Percentiles rank a stretch among this genome's conserved stretches.
These are phyloP conservation scores for Candida silvicultrix DNA, from an alignment of 805 yeast genomes.

Conservation along the genomic window DNA sequence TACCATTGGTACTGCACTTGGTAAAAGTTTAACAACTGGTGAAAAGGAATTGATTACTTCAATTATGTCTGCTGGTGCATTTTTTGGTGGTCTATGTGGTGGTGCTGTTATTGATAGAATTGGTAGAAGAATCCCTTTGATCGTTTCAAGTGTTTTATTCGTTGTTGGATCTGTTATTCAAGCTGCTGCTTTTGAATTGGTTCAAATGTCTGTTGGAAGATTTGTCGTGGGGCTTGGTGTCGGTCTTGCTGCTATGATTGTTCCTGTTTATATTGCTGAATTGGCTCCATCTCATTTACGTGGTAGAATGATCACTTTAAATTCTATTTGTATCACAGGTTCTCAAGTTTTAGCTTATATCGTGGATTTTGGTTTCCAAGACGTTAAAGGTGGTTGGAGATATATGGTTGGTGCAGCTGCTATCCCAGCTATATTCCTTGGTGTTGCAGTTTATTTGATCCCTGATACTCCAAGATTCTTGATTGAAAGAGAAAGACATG, in stretches of 20 bases:
- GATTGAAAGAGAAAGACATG: conserved; percentile 25
- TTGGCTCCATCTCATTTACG: conserved; percentile 36
- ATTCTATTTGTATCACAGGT: conserved; percentile 40
- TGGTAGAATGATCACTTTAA: conserved; percentile 32
- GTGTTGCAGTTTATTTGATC: conserved; percentile 33
- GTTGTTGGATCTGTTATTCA: conserved; percentile 45
- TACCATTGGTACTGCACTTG: conserved; percentile 33
- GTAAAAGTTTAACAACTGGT: conserved; percentile 25
- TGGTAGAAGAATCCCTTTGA: conserved; percentile 35
- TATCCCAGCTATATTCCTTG: conserved; percentile 35
- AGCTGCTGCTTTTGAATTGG: conserved; percentile 36
- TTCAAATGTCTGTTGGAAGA: conserved; percentile 40
- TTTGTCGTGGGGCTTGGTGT: conserved; percentile 64
- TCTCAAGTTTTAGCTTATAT: conserved; percentile 42
- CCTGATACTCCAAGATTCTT: conserved; percentile 47
- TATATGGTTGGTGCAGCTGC: conserved; percentile 31
- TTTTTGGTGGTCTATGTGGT: conserved; percentile 45
- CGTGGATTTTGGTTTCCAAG: conserved; percentile 27
- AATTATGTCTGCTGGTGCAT: conserved; percentile 47
- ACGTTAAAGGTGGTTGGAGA: conserved; percentile 30
- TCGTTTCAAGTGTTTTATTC: conserved; percentile 39
- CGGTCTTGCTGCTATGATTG: conserved; percentile 64
- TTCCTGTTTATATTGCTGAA: conserved; percentile 54
- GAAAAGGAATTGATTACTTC: conserved; percentile 37
- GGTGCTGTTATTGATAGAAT: conserved; percentile 42